Conservation (phyloP, 495 filamentous ascomycete species). For the Daldinia loculata region DNA sequence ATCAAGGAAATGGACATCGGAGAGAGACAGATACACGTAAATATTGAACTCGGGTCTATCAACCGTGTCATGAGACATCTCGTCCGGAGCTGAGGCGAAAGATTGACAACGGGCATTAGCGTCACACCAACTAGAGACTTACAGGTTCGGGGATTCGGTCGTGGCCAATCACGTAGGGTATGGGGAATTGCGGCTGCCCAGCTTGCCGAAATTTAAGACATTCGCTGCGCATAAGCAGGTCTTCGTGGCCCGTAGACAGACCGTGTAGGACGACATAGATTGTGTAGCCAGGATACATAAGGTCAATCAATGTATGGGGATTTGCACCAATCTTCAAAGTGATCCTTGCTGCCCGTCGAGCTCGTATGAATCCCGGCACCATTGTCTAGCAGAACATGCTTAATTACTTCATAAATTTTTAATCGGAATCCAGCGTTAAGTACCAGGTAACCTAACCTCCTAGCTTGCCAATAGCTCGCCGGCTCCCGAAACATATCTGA, state of each 20-base stretch:
- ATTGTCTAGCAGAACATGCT: conserved; percentile 31
- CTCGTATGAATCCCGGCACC: conserved; percentile 22
- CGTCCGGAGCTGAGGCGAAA: conserved; percentile 18
- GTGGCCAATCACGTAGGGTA: conserved; percentile 28
- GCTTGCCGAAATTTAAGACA: conserved; percentile 44
- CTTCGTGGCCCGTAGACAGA: conserved; percentile 20
- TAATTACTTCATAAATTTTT: conserved; percentile 35
- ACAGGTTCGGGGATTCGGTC: conserved; percentile 31
- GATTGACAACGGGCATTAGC: conserved; percentile 22
- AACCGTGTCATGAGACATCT: conserved; percentile 32
- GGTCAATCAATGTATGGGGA: conserved; percentile 18
- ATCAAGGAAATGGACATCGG: conserved; percentile 22
- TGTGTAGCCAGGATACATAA: conserved; percentile 31
- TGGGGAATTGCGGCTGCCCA: conserved; percentile 38
- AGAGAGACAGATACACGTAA: conserved; percentile 36
- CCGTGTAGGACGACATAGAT: conserved; percentile 5
- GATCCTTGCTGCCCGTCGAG: conserved; percentile 12
- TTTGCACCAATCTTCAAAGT: conserved; percentile 10
- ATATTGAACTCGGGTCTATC: conserved; percentile 34
- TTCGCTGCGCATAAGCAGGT: conserved; percentile 19
- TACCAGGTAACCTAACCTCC: conserved; percentile 39
- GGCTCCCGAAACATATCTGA: conserved; percentile 41
- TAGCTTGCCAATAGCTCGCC: conserved; percentile 40
- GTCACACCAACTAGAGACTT: conserved; percentile 39
- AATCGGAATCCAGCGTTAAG: conserved; percentile 37